These are phyloP conservation scores for Nissolia schottii DNA, from an alignment of 306 rosid species.

Conservation along the genomic window DNA sequence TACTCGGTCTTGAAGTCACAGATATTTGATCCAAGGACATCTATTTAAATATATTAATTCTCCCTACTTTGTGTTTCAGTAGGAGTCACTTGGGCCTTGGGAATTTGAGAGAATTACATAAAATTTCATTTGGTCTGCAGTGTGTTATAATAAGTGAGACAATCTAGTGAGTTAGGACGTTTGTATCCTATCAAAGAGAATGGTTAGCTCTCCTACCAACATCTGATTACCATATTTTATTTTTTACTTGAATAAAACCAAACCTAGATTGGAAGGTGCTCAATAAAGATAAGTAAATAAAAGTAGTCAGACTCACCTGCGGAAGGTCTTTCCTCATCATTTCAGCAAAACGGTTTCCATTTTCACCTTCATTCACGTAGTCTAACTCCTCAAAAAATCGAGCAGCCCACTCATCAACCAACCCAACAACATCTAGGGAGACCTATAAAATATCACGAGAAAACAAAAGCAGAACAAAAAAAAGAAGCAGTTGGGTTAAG, in stretches of 20 bases:
- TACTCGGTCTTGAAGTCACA: background rate
- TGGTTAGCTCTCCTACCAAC: background rate
- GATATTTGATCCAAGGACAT: background rate
- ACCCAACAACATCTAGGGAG: constrained; percentile 92
- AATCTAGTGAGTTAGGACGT: background rate
- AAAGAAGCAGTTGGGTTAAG: constrained; percentile 5
- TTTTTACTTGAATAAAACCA: background rate
- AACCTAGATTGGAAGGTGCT: background rate
- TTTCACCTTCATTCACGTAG: constrained; percentile 93
- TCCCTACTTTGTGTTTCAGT: background rate
- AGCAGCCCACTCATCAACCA: constrained; percentile 99
- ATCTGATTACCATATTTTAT: background rate
- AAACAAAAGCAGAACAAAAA: background rate
- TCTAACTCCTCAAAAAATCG: constrained; percentile 97
- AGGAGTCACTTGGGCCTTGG: background rate
- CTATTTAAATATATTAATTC: background rate
- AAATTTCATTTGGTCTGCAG: constrained; percentile 1
- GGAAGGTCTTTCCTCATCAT: constrained; percentile 98
- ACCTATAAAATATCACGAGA: constrained; percentile 44
- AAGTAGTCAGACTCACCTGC: constrained; percentile 53
- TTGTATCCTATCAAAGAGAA: constrained; percentile 1
- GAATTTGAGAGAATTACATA: background rate
- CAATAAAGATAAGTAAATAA: background rate
- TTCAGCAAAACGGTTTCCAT: constrained; percentile 83
- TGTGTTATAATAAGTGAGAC: background rate